A percentile compares a stretch with the other conserved stretches of the same genome.
These are phyloP conservation scores for Talaromyces sp. DNA, from an alignment of 2,329 filamentous ascomycete genomes.

Conservation along the genomic window DNA sequence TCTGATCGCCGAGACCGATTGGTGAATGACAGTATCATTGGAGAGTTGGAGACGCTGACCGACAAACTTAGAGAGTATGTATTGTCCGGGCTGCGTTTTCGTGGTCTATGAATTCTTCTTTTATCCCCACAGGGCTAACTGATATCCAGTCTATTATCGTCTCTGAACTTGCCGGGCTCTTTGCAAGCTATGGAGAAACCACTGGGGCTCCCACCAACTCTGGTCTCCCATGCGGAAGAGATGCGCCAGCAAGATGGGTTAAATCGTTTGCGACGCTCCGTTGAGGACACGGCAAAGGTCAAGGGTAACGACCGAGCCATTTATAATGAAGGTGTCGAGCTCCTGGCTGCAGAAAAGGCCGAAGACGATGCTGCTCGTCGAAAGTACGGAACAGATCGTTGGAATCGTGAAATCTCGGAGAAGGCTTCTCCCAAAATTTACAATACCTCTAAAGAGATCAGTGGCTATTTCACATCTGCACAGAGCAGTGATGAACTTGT, in stretches of 20 bases:
- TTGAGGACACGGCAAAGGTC: slow-evolving; percentile 89
- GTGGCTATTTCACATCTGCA: slow-evolving; percentile 79
- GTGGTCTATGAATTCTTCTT: not conserved
- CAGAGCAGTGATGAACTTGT: slow-evolving; percentile 70
- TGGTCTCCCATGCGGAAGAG: slow-evolving; percentile 90
- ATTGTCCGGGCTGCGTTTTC: not conserved
- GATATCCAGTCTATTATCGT: slow-evolving; percentile 62
- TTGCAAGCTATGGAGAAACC: slow-evolving; percentile 95
- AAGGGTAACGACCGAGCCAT: slow-evolving; percentile 74
- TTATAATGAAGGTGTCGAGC: slow-evolving; percentile 80
- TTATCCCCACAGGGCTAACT: slow-evolving; percentile 13
- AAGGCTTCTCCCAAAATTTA: slow-evolving; percentile 74
- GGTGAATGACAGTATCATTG: slow-evolving; percentile 84
- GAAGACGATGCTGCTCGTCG: slow-evolving; percentile 77
- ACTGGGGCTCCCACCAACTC: slow-evolving; percentile 78
- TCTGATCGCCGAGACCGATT: slow-evolving; percentile 88
- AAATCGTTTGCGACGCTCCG: slow-evolving; percentile 72
- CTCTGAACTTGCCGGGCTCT: slow-evolving; percentile 85
- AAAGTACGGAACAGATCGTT: slow-evolving; percentile 85
- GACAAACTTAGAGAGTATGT: slow-evolving; percentile 71
- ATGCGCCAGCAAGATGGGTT: slow-evolving; percentile 88
- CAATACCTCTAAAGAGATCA: slow-evolving; percentile 74
- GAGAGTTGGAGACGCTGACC: slow-evolving; percentile 79
- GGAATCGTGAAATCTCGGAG: slow-evolving; percentile 71
- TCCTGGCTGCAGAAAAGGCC: slow-evolving; percentile 76